Percentiles rank a stretch among this genome's conserved stretches.
These are phyloP conservation scores for Phalaenopsis aphrodite DNA, from an alignment of 106 monocot species.

Conservation along the genomic window DNA sequence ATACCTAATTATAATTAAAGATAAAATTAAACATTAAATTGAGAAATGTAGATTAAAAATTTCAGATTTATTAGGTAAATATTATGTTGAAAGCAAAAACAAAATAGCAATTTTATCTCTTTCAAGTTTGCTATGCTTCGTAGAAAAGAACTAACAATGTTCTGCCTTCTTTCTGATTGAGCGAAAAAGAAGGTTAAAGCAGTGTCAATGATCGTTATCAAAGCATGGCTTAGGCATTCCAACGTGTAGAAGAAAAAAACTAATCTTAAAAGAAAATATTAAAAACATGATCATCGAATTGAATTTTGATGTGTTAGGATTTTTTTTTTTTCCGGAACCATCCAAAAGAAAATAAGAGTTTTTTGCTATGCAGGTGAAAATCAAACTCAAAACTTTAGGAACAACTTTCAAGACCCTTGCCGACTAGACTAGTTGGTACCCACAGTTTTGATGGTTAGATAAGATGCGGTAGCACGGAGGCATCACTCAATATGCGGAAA, in stretches of 20 bases:
- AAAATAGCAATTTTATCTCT: not conserved
- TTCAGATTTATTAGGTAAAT: not conserved
- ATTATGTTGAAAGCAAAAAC: not conserved
- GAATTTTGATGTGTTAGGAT: no score
- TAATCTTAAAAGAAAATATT: not conserved
- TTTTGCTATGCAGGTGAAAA: no score
- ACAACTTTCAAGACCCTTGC: no score
- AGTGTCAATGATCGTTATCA: not conserved
- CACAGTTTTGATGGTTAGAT: no score
- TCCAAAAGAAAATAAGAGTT: no score
- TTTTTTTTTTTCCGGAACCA: no score
- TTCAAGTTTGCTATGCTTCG: not conserved
- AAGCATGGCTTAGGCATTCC: not conserved
- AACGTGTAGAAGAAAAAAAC: not conserved
- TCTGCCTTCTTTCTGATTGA: not conserved
- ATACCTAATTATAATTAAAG: constrained; percentile 37
- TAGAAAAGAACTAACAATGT: not conserved
- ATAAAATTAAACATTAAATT: not conserved
- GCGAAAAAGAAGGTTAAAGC: not conserved
- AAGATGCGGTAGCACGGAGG: no score
- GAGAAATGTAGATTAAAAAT: not conserved
- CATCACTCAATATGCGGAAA: no score
- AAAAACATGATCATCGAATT: not conserved
- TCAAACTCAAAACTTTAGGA: no score
- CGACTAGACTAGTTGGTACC: no score